Evolutionary conservation across 345 rosid genomes (phyloP).

Genomic region (Moricandia arvensis): DNA sequence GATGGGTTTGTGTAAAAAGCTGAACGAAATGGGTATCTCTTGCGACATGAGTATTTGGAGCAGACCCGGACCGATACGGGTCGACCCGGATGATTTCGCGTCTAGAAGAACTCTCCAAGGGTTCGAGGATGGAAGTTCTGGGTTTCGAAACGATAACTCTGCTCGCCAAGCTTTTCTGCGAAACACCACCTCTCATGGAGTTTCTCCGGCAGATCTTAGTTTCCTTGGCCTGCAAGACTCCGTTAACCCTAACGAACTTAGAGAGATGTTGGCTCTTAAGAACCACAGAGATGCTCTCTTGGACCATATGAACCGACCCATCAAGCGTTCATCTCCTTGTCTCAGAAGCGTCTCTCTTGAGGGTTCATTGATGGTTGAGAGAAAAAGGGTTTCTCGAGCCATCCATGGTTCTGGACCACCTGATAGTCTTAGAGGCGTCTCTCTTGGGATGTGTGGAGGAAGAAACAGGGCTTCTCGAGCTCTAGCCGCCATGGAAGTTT

Average conservation of each 20-base stretch:
- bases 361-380: not conserved
- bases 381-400: too few relatives aligned
- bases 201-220: slow-evolving; percentile 12
- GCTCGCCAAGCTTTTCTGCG: not conserved
- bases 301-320: slow-evolving; percentile 37
- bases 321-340: slow-evolving; percentile 9
- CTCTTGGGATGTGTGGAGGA: slow-evolving; percentile 15
- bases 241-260: slow-evolving; percentile 21
- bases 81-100: slow-evolving; percentile 14
- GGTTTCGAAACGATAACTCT: slow-evolving; percentile 27
- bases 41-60: slow-evolving; percentile 34
- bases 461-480: slow-evolving; percentile 31
- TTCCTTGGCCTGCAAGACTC: slow-evolving; percentile 38
- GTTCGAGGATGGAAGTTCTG: not conserved
- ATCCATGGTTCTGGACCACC: too few relatives aligned
- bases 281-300: slow-evolving; percentile 36
- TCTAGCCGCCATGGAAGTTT: slow-evolving; percentile 26
- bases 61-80: not conserved
- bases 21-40: slow-evolving; percentile 47
- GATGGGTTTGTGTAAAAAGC: slow-evolving; percentile 42
- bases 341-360: not conserved
- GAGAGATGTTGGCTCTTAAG: slow-evolving; percentile 28
- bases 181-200: not conserved
- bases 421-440: not conserved
- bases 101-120: slow-evolving; percentile 31